Evolutionary conservation across 208 protist genomes (phyloP), one percentile per base, ranked within the genome.

Genomic region (Trypanosoma rangeli): DNA sequence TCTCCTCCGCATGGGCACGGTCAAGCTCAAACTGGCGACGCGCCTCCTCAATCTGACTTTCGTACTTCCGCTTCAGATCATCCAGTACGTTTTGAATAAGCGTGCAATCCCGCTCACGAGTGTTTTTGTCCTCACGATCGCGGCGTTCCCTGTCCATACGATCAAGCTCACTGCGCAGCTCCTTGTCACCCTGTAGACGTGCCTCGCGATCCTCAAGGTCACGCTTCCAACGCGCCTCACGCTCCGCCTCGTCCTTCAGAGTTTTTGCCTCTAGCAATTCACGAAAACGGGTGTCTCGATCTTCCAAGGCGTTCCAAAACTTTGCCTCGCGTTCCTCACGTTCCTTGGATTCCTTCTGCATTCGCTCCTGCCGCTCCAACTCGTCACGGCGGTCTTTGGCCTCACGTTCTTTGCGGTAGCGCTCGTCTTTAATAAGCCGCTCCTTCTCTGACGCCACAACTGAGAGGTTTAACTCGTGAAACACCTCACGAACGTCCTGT

Each of bases 401-500:
- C 73, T 95, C 93, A 0, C 89, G 84, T 69, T 95, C 93, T 50
- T 83, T 87, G 22, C 90, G 90, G 66, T 95, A 97, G 13, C 90
- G 86, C 74, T 94, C 93, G 53, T 97, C 93, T 66, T 94, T 95
- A n/a, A 94, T 74, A 3, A 95, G 81, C 3, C 93, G 84, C 79
- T 97, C 90, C 74, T 94, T 94, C 58, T 97, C 93, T 12, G 93
- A 87, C 0, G 93, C 88, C 8, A 97, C 90, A 24, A 97, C 87
- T 50, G 90, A 88, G 9, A 97, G 74, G 73, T 95, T 95, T 3
- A 97, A 82, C 71, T 97, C 93, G 63, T 94, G 88, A 68, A 97
- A 97, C 9, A 97, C 89, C 24, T 94, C 88, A 5, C 90, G 79
- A 22, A 97, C 89, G 67, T 97, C 93, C 61, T 95, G 83, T 10